These are phyloP conservation scores for Ceratocystis eucalypticola DNA, from an alignment of 2,329 filamentous ascomycete genomes.

Conservation along the genomic window DNA sequence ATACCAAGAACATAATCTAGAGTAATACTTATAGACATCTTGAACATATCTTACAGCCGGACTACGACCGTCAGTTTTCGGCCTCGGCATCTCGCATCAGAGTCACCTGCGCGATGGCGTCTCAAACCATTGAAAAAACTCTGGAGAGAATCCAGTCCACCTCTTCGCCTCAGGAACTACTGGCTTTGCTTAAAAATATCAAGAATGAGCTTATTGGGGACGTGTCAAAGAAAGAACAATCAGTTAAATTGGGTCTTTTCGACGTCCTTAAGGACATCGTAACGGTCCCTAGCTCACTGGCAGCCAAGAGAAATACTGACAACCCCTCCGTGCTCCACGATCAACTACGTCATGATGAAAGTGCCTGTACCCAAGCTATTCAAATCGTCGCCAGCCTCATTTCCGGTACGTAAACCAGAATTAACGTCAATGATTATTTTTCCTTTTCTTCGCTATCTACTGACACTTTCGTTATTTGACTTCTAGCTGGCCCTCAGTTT, in stretches of 20 bases:
- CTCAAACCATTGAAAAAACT: slow-evolving; percentile 38
- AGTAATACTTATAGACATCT: no score
- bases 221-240: slow-evolving; percentile 69
- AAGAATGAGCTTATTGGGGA: slow-evolving; percentile 90
- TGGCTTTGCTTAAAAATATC: slow-evolving; percentile 52
- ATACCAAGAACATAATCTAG: no score
- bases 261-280: slow-evolving; percentile 31
- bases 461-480: neutral
- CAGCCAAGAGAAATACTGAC: neutral
- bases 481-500: slow-evolving; percentile 63
- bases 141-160: slow-evolving; percentile 45
- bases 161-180: slow-evolving; percentile 37
- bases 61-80: neutral
- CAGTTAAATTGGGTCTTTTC: slow-evolving; percentile 57
- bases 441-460: neutral
- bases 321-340: neutral
- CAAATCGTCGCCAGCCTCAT: slow-evolving; percentile 54
- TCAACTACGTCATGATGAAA: slow-evolving; percentile 8
- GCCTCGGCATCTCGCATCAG: neutral
- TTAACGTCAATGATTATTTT: neutral
- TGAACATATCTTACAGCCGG: neutral
- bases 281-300: neutral
- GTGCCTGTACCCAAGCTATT: slow-evolving; percentile 52
- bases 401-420: neutral
- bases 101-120: slow-evolving; percentile 35